Evolutionary conservation across 2,329 filamentous ascomycete genomes (phyloP), one percentile per base, ranked within the genome.

Genomic region (Nemania diffusa): DNA sequence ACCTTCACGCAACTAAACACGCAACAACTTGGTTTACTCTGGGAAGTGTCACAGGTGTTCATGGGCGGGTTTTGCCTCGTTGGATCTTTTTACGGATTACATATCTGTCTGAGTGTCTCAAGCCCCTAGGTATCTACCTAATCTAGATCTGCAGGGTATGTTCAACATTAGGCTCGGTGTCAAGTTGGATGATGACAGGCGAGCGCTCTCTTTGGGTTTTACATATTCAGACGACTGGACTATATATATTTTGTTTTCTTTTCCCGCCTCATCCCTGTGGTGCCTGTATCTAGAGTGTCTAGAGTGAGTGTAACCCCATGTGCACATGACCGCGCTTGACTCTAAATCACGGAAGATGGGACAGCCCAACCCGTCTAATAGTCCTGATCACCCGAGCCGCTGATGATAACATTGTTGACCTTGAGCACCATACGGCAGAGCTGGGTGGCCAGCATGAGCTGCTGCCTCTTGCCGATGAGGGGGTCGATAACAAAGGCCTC

Each of bases 401-500:
- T 89, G 75, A 97, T 90, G 80, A 97, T 97, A 72, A 97, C 94
- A 80, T 97, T 97, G 85, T 97, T 97, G 79, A 94, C 90, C 89
- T 97, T 97, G 74, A 97, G 87, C 73, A 97, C 94, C 95, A 99
- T 98, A 73, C 96, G 90, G 85, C 96, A 98, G 73, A 99, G 85
- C 84, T 99, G 96, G 59, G 97, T 99, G 34, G 96, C 96, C 72
- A 99, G 88, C 83, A 97, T 89, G 68, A 99, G 87, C 83, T 99
- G 96, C 84, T 97, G 94, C 82, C 93, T 92, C 88, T 99, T 99
- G 75, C 96, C 96, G 79, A 99, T 99, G 77, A 99, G 84, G 60
- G 96, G 97, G 79, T 99, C 96, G 78, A 99, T 98, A 73, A 97
- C 96, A 81, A 99, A 99, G 73, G 96, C 92, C 74, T 97, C 90